phyloP scores from a whole-genome alignment of 2,329 filamentous ascomycete species.

The Calonectria crousiana region DNA sequence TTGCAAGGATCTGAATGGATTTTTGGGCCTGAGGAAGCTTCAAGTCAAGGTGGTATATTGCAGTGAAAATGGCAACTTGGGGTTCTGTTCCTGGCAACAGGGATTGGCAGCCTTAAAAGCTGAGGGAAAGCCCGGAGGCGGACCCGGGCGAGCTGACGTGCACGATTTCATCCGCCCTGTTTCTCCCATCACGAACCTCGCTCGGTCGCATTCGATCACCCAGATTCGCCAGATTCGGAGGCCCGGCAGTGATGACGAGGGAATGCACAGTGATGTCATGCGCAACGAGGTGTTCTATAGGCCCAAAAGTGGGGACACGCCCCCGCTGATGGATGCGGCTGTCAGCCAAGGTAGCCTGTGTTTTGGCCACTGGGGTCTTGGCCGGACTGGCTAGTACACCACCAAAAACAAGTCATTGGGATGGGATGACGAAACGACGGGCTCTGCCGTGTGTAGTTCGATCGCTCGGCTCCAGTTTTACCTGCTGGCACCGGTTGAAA shows the following conservation, averaged over 20 bases:
- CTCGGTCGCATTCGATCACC: constrained; percentile 4
- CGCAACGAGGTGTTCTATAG: constrained; percentile 26
- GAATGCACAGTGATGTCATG: constrained; percentile 54
- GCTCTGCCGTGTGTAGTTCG: constrained; percentile 4
- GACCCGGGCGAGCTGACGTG: constrained; percentile 37
- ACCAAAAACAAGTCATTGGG: constrained; percentile 10
- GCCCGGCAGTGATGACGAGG: constrained; percentile 37
- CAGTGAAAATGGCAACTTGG: constrained; percentile 27
- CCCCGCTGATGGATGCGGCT: constrained; percentile 30
- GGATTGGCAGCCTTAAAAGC: constrained; percentile 39
- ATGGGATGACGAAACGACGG: constrained; percentile 23
- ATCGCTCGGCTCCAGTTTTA: neutral
- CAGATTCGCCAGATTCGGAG: constrained; percentile 13
- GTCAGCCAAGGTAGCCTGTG: constrained; percentile 1
- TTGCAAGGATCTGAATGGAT: neutral
- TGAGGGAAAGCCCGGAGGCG: constrained; percentile 13
- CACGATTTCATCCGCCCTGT: constrained; percentile 39
- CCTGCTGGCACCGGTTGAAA: neutral
- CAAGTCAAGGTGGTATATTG: constrained; percentile 4
- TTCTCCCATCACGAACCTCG: constrained; percentile 26
- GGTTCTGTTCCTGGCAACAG: constrained; percentile 29
- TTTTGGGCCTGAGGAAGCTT: neutral
- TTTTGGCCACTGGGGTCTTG: neutral
- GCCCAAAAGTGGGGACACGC: constrained; percentile 29
- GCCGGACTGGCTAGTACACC: neutral